Evolutionary conservation across 176 grass and related monocot genomes (phyloP), one percentile per base, ranked within the genome.

Genomic region (Themeda triandra): DNA sequence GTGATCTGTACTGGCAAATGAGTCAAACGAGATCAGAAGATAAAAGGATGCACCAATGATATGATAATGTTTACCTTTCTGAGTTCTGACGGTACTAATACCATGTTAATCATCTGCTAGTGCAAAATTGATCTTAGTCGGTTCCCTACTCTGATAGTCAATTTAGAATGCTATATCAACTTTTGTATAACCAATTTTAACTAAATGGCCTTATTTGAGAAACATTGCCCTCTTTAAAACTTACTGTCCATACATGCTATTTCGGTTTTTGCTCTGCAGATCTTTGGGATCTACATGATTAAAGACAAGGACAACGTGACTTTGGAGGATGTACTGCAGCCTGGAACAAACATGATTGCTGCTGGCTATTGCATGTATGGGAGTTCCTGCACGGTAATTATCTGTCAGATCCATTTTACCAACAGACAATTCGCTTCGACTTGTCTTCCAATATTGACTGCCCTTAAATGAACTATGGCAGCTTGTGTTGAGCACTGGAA

Each of bases 351-450:
- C 77, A 96, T 96, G 97, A 62, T 96, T 35, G 97, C 93, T 69
- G 97, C 97, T 76, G 97, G 97, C 12, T 99, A 99, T 46, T 99
- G 97, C 84, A 99, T 99, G 97, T 99, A 99, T 4, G 91, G 93
- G 29, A 99, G 97, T 65, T 99, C 93, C 66, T 99, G 96, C 93
- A 99, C 88, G 77, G 97, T 99, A 99, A 91, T 4, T 63, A 73
- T 72, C 15, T 39, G 13, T 32, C 23, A 2, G 28, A 36, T 30
- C 33, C 2, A 46, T 56, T 84, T 58, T 41, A 17, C 9, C 21
- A 25, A 44, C 0, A 27, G 12, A 39, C 31, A 5, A 2, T 39
- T 83, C 0, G 0, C 30, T 4, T 1, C 9, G 8, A 10, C 36
- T 32, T 4, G 37, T 62, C 15, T 62, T 79, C 8, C 37, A 39